A percentile compares a stretch with the other conserved stretches of the same genome.
These are phyloP conservation scores for Eimeria maxima DNA, from an alignment of 169 alveolate genomes.

Conservation along the genomic window DNA sequence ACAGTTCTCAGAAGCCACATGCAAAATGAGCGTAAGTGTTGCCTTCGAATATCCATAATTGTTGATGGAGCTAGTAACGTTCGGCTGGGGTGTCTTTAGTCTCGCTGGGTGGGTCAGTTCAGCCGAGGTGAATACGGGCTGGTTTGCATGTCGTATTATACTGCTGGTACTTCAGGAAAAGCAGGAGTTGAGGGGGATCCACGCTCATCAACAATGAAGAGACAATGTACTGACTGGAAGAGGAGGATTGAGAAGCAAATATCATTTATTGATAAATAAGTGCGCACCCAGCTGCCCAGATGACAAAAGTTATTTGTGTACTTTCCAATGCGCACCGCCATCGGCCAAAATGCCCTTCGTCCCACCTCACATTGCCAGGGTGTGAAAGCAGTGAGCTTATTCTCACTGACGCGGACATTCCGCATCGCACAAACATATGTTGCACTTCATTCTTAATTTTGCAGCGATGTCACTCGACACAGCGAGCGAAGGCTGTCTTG, in stretches of 20 bases:
- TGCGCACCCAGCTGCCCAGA: not conserved
- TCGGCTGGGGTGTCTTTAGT: not conserved
- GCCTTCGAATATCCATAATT: not conserved
- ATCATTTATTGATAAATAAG: not conserved
- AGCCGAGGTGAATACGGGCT: not conserved
- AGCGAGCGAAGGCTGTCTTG: not conserved
- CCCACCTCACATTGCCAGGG: not conserved
- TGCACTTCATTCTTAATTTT: not conserved
- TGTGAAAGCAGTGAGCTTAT: not conserved
- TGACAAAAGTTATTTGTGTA: not conserved
- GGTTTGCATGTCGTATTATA: not conserved
- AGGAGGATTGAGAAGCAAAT: not conserved
- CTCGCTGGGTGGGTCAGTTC: not conserved
- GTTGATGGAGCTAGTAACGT: not conserved
- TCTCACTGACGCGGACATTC: not conserved
- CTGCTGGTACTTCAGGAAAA: not conserved
- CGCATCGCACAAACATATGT: not conserved
- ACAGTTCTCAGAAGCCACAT: not conserved
- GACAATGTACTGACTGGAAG: not conserved
- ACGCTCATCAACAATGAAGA: not conserved
- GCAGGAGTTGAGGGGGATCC: not conserved
- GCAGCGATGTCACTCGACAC: not conserved
- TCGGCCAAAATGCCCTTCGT: not conserved
- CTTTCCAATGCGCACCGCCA: not conserved
- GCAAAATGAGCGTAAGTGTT: constrained; percentile 10